Conservation (phyloP, 1,284 basidiomycete species). For the Apiotrichum sp. region DNA sequence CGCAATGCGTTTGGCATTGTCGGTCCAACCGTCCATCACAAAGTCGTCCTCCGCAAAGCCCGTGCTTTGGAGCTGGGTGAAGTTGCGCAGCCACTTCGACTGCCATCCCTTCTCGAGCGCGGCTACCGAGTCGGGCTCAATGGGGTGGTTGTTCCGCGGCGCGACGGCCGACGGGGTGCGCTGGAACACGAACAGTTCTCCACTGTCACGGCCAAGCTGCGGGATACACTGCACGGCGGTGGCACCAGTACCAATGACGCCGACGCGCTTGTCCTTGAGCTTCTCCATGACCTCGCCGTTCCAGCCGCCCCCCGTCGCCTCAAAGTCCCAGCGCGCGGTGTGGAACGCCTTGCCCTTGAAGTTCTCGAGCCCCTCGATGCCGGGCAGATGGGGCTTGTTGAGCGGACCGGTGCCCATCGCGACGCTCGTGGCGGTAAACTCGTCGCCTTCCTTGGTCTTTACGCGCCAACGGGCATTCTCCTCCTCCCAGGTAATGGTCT, state of each 20-base stretch:
- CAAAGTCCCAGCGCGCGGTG: constrained; percentile 14
- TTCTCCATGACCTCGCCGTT: constrained; percentile 4
- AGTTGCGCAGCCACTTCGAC: constrained; percentile 11
- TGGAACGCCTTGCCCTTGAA: constrained; percentile 15
- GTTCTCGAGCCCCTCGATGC: constrained; percentile 6
- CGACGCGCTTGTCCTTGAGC: constrained; percentile 11
- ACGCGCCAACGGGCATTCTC: constrained; percentile 4
- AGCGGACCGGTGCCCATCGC: constrained; percentile 13
- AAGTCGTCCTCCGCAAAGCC: constrained; percentile 5
- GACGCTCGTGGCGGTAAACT: constrained; percentile 12
- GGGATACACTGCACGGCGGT: constrained; percentile 12
- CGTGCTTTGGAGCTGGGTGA: constrained; percentile 5
- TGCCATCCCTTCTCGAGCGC: constrained; percentile 12
- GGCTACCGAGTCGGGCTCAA: constrained; percentile 15
- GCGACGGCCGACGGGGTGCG: constrained; percentile 12
- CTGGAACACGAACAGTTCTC: constrained; percentile 16
- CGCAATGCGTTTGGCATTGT: constrained; percentile 6
- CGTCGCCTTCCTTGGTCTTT: constrained; percentile 12
- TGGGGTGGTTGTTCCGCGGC: constrained; percentile 11
- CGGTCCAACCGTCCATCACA: constrained; percentile 14
- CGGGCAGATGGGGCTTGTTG: constrained; percentile 10
- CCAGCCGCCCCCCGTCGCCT: constrained; percentile 10
- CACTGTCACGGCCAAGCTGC: constrained; percentile 3
- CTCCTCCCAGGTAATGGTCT: constrained; percentile 9
- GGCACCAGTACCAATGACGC: constrained; percentile 11